A percentile compares a stretch with the other conserved stretches of the same genome.
Evolutionary conservation across 1,284 basidiomycete species (phyloP).

Genomic region (Cryptococcus sp.): DNA sequence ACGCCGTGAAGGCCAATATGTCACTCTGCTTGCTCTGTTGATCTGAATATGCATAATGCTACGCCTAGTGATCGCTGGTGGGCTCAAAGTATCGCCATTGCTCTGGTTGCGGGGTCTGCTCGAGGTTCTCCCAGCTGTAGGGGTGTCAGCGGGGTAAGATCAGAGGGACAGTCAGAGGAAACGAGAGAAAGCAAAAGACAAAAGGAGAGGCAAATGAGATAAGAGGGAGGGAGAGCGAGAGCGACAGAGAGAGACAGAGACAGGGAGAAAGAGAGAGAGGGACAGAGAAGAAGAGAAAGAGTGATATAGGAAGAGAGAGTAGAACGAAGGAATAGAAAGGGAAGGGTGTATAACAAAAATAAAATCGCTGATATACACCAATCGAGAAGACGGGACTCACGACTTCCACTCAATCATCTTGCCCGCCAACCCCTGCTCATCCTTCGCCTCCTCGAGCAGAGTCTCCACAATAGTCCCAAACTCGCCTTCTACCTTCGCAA

Average conservation of each 20-base stretch:
- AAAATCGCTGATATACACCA: not conserved
- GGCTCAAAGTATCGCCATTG: slow-evolving; percentile 54
- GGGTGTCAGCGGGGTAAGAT: slow-evolving; percentile 11
- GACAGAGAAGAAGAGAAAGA: too few species aligned
- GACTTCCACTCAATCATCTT: slow-evolving; percentile 96
- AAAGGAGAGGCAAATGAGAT: too few species aligned
- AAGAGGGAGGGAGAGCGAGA: too few species aligned
- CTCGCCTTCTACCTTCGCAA: slow-evolving; percentile 68
- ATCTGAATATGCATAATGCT: slow-evolving; percentile 2
- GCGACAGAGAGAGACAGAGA: too few species aligned
- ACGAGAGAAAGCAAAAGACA: too few species aligned
- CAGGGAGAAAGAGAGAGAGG: too few species aligned
- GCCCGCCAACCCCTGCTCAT: slow-evolving; percentile 74
- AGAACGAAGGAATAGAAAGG: not conserved
- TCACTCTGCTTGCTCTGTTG: too few species aligned
- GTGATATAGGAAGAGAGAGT: too few species aligned
- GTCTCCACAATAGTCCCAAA: slow-evolving; percentile 53
- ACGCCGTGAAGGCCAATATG: too few species aligned
- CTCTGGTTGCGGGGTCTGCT: slow-evolving; percentile 37
- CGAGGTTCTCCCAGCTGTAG: slow-evolving; percentile 46
- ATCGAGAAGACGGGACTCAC: slow-evolving; percentile 62
- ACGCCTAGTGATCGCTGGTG: slow-evolving; percentile 16
- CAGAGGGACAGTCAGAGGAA: too few species aligned
- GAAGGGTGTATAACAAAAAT: not conserved
- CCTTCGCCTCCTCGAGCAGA: slow-evolving; percentile 73